Percentiles rank a stretch among this genome's conserved stretches.
Conservation (phyloP, 257 asterid genomes). For the Linderniella brevidens region DNA sequence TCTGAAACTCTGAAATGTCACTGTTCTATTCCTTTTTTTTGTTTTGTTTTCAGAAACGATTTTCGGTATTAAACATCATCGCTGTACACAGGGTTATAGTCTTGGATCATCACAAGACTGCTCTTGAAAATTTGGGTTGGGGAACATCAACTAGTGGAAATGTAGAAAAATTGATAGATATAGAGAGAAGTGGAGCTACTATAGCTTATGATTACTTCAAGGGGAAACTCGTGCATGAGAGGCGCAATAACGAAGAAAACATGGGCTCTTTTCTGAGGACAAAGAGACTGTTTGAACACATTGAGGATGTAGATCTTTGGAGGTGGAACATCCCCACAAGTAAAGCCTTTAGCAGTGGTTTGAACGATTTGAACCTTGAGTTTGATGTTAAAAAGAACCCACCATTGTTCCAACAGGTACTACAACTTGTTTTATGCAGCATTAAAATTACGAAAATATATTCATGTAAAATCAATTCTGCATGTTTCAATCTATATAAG, state of each 20-base stretch:
- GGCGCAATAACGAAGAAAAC: conserved; percentile 9
- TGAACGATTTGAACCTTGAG: conserved; percentile 61
- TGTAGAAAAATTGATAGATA: conserved; percentile 54
- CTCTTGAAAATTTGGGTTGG: conserved; percentile 45
- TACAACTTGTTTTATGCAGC: background rate
- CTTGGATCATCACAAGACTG: conserved; percentile 90
- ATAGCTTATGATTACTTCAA: conserved; percentile 81
- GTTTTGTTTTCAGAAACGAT: background rate
- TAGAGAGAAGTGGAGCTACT: conserved; percentile 89
- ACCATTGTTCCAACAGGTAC: conserved; percentile 70
- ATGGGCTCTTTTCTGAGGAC: conserved; percentile 30
- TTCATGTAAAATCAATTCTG: background rate
- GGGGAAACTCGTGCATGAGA: conserved; percentile 37
- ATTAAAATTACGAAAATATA: background rate
- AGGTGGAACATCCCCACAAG: conserved; percentile 74
- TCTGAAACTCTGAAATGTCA: conserved; percentile 3
- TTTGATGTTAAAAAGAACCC: conserved; percentile 55
- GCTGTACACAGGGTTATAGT: conserved; percentile 43
- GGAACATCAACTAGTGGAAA: conserved; percentile 35
- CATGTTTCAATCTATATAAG: background rate
- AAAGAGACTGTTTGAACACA: conserved; percentile 57
- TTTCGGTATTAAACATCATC: conserved; percentile 3
- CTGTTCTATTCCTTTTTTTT: background rate
- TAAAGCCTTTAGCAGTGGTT: conserved; percentile 79
- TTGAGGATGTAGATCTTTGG: conserved; percentile 90